Evolutionary conservation across 805 yeast genomes (phyloP).

Genomic region (Suhomyces canberraensis): DNA sequence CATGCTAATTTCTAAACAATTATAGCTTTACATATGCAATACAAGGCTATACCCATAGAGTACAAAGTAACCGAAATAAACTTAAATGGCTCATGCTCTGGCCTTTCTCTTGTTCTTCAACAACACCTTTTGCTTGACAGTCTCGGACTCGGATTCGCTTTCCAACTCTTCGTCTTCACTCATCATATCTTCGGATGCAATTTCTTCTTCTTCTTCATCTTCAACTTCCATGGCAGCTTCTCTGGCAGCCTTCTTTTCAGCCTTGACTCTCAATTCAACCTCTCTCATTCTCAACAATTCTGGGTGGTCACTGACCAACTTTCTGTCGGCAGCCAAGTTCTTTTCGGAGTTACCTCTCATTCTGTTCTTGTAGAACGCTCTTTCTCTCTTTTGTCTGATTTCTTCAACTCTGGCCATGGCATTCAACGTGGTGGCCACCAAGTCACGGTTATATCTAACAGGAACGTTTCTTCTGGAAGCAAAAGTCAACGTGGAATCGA

Average conservation of each 20-base stretch:
- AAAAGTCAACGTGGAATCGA: constrained; percentile 92
- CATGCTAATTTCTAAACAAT: too few relatives aligned
- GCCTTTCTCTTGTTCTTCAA: constrained; percentile 60
- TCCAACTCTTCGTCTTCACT: constrained; percentile 43
- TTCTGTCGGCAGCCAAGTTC: constrained; percentile 79
- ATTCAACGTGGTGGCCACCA: constrained; percentile 88
- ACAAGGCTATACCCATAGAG: background rate
- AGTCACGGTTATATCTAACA: constrained; percentile 94
- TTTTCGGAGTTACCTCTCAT: constrained; percentile 95
- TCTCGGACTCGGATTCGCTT: constrained; percentile 43
- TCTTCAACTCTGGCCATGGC: constrained; percentile 96
- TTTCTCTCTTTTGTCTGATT: constrained; percentile 92
- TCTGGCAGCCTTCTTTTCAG: constrained; percentile 66
- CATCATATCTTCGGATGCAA: constrained; percentile 38
- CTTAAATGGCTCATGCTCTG: constrained; percentile 12
- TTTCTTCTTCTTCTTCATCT: constrained; percentile 41
- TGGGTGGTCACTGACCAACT: constrained; percentile 84
- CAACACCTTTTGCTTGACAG: constrained; percentile 52
- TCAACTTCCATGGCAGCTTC: constrained; percentile 46
- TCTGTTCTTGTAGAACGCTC: constrained; percentile 98
- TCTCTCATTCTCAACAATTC: constrained; percentile 90
- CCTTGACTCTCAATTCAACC: constrained; percentile 77
- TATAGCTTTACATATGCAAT: background rate
- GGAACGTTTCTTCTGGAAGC: constrained; percentile 98
- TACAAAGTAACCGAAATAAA: background rate